Percentiles rank a stretch among this genome's conserved stretches.
These are phyloP conservation scores for Escallonia herrerae DNA, from an alignment of 129 eudicot species.

Conservation along the genomic window DNA sequence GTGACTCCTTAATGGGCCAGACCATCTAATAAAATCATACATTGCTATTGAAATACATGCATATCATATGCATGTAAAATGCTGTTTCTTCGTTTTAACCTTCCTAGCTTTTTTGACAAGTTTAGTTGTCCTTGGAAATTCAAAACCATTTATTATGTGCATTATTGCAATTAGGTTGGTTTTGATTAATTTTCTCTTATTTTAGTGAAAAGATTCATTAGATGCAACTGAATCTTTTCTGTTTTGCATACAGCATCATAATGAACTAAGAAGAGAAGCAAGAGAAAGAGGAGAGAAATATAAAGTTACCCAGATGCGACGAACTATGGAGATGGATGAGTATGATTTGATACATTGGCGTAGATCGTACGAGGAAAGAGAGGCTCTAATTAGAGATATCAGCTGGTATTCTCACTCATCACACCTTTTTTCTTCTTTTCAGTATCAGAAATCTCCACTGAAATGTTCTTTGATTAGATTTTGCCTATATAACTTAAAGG, in stretches of 20 bases:
- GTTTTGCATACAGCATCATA: conserved; percentile 49
- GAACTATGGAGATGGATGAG: conserved; percentile 91
- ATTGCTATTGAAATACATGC: no score
- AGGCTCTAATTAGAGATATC: conserved; percentile 85
- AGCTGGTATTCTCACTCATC: conserved; percentile 53
- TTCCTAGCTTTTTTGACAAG: neutral
- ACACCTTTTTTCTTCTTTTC: neutral
- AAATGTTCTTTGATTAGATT: neutral
- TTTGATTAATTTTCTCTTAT: neutral
- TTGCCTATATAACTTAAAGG: neutral
- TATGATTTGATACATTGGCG: conserved; percentile 99
- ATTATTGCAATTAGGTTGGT: neutral
- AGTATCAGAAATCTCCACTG: neutral
- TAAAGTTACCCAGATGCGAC: conserved; percentile 57
- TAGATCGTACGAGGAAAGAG: conserved; percentile 89
- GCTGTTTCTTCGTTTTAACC: neutral
- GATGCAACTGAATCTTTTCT: conserved; percentile 8
- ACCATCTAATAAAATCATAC: no score
- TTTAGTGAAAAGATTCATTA: neutral
- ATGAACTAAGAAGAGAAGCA: conserved; percentile 51
- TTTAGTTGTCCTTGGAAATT: neutral
- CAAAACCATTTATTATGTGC: neutral
- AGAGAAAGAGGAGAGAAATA: conserved; percentile 64
- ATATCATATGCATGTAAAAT: no score
- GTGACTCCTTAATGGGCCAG: no score